phyloP scores from a whole-genome alignment of 257 asterid species.

The Scutellaria barbata region DNA sequence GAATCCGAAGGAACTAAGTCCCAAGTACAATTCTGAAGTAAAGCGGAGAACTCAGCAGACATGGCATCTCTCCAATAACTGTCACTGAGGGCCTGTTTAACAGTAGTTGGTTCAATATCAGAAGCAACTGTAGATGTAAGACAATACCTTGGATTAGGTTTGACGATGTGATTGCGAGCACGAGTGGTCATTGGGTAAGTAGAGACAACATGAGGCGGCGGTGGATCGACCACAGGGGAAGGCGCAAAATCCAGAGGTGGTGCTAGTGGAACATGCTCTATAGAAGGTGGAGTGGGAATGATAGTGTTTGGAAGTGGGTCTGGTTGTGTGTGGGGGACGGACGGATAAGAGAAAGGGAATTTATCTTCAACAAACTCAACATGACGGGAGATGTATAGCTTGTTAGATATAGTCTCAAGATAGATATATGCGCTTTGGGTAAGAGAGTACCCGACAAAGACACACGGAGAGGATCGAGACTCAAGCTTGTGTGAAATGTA shows the following conservation, averaged over 20 bases:
- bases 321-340: too few relatives aligned
- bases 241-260: neutral
- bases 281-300: neutral
- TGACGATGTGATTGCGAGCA: neutral
- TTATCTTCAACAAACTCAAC: too few relatives aligned
- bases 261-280: neutral
- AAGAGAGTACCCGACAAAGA: too few relatives aligned
- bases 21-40: neutral
- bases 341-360: too few relatives aligned
- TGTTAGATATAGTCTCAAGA: too few relatives aligned
- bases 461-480: too few relatives aligned
- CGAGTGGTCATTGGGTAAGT: neutral
- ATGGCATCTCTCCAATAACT: neutral
- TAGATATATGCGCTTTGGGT: too few relatives aligned
- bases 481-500: too few relatives aligned
- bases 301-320: neutral
- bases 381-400: too few relatives aligned
- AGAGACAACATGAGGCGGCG: neutral
- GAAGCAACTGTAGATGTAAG: neutral
- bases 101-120: neutral
- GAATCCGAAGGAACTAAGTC: neutral
- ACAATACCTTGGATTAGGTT: neutral
- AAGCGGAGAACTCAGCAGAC: neutral
- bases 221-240: neutral
- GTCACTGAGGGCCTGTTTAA: neutral